Base-by-base conservation (phyloP, 768 basidiomycete species). In the Pleurotus tuoliensis region DNA sequence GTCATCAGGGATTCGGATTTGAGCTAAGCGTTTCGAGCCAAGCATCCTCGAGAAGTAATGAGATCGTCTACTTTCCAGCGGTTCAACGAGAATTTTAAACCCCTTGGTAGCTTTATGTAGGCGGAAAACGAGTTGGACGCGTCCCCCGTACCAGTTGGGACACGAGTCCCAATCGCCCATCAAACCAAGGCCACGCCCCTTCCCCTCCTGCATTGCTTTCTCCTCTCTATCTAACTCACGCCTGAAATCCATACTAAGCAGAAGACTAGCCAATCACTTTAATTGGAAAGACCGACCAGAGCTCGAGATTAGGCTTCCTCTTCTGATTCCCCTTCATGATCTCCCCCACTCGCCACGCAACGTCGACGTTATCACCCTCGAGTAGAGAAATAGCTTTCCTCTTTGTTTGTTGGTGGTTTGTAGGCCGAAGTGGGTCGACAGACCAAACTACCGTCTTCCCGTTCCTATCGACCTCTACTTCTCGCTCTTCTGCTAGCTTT, bases 91-190 rank as follows among this genome's bases (percentile, higher is more conserved):
- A n/a, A 90, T 67, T 3, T 58, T 66, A 52, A 71, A 77, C 3
- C 20, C 20, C 4, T 40, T 62, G 0, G 61, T 53, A 0, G 64
- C 61, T 43, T 71, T 70, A 25, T 69, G 66, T 13, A 86, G 60
- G 3, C 73, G 70, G 2, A 74, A 80, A 4, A 80, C 62, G 58
- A 86, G 87, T 56, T 88, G 86, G 2, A 91, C 78, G 18, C 73
- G 76, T 2, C 90, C 89, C 0, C 88, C 88, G 52, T 85, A 82
- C 87, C 88, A 92, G 45, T 78, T 65, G 4, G 69, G 53, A n/a
- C 69, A 76, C 5, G 74, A 78, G 18, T 76, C 56, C 76, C 79
- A 87, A 0, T 64, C 61, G 5, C 86, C 85, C 74, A 76, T 77
- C 2, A 86, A 71, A 0, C 89, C 89, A 0, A 90, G 66, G 2